Evolutionary conservation across 768 basidiomycete genomes (phyloP), one percentile per base, ranked within the genome.

Genomic region (Candolleomyces efflorescens): DNA sequence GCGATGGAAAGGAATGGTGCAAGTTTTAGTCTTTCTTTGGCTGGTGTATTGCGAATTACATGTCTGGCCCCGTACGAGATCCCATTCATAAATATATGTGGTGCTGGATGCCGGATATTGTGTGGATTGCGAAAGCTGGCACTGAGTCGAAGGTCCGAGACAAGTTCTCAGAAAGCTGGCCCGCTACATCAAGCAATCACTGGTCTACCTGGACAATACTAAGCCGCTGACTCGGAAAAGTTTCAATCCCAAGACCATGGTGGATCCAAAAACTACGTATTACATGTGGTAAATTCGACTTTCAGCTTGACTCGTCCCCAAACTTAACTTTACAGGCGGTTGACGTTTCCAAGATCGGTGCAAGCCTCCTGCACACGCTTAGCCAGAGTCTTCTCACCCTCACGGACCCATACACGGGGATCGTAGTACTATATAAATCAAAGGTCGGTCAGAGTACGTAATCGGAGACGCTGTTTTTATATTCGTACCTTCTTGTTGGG

Each of bases 371-470:
- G 92, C 77, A 97, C 92, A 68, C 96, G 92, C 61, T 72, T 82
- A 49, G 71, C 48, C 63, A 98, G 83, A 18, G 94, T 96, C 85
- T 95, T 94, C 80, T 98, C 94, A 63, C 95, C 95, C 76, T 97
- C 94, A 67, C 96, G 91, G 52, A 99, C 94, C 96, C 96, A 99
- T 59, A 95, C 88, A 79, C 96, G 92, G 51, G 94, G 95, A 73
- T 96, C 94, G 76, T 96, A 96, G 80, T 73, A 89, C 89, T 90
- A 61, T 15, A 26, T 61, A 37, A 59, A 39, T 15, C 18, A 6
- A n/a, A n/a, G 7, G 48, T 59, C 20, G 41, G 36, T 26, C 64
- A 36, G 60, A 20, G 43, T 44, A 46, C 22, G 56, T 37, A 13
- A 13, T 38, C 18, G 4, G 13, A 50, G 15, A 3, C 27, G 37